phyloP scores from a whole-genome alignment of 768 basidiomycete species.

The Lentinula sp. region DNA sequence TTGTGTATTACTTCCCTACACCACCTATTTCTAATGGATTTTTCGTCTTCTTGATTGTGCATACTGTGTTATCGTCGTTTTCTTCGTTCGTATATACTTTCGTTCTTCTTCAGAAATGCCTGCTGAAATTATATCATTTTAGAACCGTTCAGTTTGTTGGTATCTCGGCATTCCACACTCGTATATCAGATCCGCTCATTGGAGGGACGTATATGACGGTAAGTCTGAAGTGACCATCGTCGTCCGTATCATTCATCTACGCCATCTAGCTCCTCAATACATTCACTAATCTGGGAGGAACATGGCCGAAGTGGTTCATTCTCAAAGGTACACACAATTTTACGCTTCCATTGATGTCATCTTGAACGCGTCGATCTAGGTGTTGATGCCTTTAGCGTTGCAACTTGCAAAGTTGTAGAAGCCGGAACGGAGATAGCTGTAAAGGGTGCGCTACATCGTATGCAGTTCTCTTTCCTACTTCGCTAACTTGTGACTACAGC shows the following conservation, averaged over 20 bases:
- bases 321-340: conserved; percentile 60
- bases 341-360: background rate
- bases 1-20: conserved; percentile 81
- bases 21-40: conserved; percentile 70
- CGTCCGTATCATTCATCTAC: background rate
- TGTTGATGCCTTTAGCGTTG: conserved; percentile 83
- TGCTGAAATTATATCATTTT: conserved; percentile 1
- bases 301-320: conserved; percentile 96
- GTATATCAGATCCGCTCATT: conserved; percentile 92
- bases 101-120: background rate
- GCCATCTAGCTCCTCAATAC: conserved; percentile 79
- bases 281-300: conserved; percentile 93
- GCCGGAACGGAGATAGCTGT: conserved; percentile 43
- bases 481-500: conserved; percentile 34
- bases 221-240: conserved; percentile 17
- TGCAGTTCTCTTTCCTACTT: background rate
- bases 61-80: conserved; percentile 82
- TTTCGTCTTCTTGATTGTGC: conserved; percentile 73
- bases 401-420: conserved; percentile 72
- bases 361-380: conserved; percentile 33
- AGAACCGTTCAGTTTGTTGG: conserved; percentile 99
- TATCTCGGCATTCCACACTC: conserved; percentile 97
- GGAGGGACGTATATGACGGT: conserved; percentile 99
- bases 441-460: conserved; percentile 36
- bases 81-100: conserved; percentile 53